Conservation (phyloP, 2,329 filamentous ascomycete species). For the Fusarium sp. region DNA sequence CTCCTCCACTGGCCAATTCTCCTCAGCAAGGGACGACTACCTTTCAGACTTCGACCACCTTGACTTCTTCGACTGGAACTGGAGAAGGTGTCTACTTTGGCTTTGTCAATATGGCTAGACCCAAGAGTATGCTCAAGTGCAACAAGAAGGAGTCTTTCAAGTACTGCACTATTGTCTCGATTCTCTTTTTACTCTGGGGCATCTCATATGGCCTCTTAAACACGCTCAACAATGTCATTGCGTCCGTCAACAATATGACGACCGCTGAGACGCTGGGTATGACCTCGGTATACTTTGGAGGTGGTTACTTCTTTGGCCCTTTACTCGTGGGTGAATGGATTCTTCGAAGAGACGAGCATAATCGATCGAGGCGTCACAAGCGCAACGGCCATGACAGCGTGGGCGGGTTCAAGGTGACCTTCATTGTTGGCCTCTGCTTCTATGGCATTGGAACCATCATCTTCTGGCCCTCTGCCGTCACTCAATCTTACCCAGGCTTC, state of each 20-base stretch:
- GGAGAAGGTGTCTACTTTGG: constrained; percentile 74
- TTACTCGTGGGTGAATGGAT: constrained; percentile 77
- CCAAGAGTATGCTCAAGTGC: constrained; percentile 77
- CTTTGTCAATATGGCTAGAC: constrained; percentile 77
- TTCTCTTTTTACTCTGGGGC: constrained; percentile 90
- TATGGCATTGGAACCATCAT: constrained; percentile 84
- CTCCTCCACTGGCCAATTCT: constrained; percentile 13
- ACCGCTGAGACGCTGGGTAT: constrained; percentile 73
- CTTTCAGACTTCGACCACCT: constrained; percentile 45
- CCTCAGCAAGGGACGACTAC: constrained; percentile 14
- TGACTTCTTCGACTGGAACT: constrained; percentile 49
- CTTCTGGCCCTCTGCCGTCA: constrained; percentile 85
- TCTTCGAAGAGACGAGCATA: constrained; percentile 74
- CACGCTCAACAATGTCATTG: constrained; percentile 79
- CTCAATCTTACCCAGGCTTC: constrained; percentile 81
- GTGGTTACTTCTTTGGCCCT: constrained; percentile 77
- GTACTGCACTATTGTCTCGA: constrained; percentile 79
- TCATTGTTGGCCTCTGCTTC: constrained; percentile 80
- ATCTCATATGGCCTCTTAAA: constrained; percentile 91
- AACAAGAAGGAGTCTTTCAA: constrained; percentile 74
- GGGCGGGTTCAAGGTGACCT: constrained; percentile 81
- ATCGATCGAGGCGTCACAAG: constrained; percentile 56
- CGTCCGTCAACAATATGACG: constrained; percentile 70
- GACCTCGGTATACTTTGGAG: constrained; percentile 77
- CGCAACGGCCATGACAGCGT: constrained; percentile 57